Conservation (phyloP, 2,329 filamentous ascomycete species). For the Xylariaceae sp. region DNA sequence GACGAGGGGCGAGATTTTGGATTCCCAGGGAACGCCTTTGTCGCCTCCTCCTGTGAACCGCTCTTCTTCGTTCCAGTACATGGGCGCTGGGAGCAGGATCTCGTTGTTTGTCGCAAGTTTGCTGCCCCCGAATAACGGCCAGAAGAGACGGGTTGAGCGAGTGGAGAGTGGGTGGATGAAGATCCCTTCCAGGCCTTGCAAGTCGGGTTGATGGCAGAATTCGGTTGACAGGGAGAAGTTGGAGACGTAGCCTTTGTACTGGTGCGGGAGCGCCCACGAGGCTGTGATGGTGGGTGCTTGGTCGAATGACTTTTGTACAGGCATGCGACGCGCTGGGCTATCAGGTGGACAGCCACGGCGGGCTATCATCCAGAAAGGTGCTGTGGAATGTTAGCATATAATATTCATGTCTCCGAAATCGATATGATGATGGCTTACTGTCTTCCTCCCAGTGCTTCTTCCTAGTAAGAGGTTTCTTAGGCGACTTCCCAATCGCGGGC, state of each 20-base stretch:
- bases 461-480: slow-evolving; percentile 34
- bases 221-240: slow-evolving; percentile 62
- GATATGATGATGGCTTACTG: slow-evolving; percentile 35
- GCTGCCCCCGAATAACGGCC: slow-evolving; percentile 67
- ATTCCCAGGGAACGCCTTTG: slow-evolving; percentile 53
- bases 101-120: slow-evolving; percentile 69
- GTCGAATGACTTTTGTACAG: slow-evolving; percentile 43
- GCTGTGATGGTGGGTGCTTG: slow-evolving; percentile 44
- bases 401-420: background rate
- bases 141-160: slow-evolving; percentile 54
- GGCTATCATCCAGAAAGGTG: slow-evolving; percentile 56
- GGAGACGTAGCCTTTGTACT: slow-evolving; percentile 55
- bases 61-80: slow-evolving; percentile 65
- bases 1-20: slow-evolving; percentile 53
- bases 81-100: slow-evolving; percentile 65
- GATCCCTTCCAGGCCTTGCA: slow-evolving; percentile 62
- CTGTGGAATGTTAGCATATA: slow-evolving; percentile 28
- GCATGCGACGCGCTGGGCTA: slow-evolving; percentile 55
- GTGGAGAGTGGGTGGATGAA: slow-evolving; percentile 60
- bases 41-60: slow-evolving; percentile 58
- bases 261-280: slow-evolving; percentile 46
- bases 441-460: slow-evolving; percentile 50
- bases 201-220: slow-evolving; percentile 63
- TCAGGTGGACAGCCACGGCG: slow-evolving; percentile 61
- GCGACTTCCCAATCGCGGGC: slow-evolving; percentile 37